Base-by-base conservation (phyloP, 768 basidiomycete species). In the Auriculariales sp. region DNA sequence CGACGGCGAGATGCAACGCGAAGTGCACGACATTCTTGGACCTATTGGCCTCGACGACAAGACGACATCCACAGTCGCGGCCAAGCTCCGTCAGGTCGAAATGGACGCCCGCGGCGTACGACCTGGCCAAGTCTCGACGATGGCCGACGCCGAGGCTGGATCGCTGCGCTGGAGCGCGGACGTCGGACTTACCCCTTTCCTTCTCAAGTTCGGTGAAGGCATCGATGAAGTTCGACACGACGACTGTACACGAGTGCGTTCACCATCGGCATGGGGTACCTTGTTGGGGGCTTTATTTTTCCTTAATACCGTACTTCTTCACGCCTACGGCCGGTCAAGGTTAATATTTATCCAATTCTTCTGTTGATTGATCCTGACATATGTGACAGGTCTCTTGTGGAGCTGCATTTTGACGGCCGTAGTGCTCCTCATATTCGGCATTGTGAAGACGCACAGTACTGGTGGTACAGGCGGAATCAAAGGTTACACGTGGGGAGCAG, bases 161-260 rank as follows among this genome's bases (percentile, higher is more conserved):
- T 61, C 66, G 10, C 65, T 82, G 46, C 71, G 71, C 54, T 87
- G 83, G 79, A 79, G 77, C 54, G 76, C 78, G 42, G 79, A 83
- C 27, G 78, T 91, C 53, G 95, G 95, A 0, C 63, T 98, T 32
- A 93, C 94, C 0, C 79, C 91, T 2, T 99, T 99, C 68, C 66
- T 99, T 57, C 75, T 98, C 57, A 95, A 90, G 66, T 97, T 97
- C 56, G 93, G 93, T n/a, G 84, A 87, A 62, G 90, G 92, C 15
- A 60, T 95, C 47, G 85, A 95, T 73, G 94, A 98, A 65, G 76
- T 95, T 30, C 93, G 1, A 78, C 78, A 15, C 71, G 73, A 19
- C 76, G 95, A 25, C 70, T 95, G 55, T 97, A 91, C 68, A 72
- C 81, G 30, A 93, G 90, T 1, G 94, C 94, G 2, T 74, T 94